A percentile compares a stretch with the other conserved stretches of the same genome.
Evolutionary conservation across 148 eudicot genomes (phyloP).

Genomic region (Nepenthes gracilis): DNA sequence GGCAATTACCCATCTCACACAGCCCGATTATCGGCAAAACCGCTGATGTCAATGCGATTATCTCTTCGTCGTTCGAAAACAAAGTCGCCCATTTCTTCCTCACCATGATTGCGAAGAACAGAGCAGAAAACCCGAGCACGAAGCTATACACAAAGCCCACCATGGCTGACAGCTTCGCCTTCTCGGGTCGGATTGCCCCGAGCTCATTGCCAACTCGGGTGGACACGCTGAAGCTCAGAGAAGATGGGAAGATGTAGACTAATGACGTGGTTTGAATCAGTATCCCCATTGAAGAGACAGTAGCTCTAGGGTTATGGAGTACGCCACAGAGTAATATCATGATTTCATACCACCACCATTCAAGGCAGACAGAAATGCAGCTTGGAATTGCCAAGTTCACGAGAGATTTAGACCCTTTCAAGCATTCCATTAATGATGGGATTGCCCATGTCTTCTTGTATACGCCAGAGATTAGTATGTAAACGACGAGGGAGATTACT

Average conservation of each 20-base stretch:
- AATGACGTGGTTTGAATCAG: conserved; percentile 11
- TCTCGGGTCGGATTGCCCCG: conserved; percentile 3
- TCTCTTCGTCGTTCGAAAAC: conserved; percentile 8
- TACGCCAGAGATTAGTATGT: conserved; percentile 14
- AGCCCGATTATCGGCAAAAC: conserved; percentile 14
- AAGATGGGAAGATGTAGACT: conserved; percentile 14
- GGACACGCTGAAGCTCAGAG: conserved; percentile 9
- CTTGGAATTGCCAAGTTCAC: conserved; percentile 41
- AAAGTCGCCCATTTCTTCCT: conserved; percentile 4
- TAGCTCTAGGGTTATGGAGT: conserved; percentile 37
- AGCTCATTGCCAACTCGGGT: conserved; percentile 11
- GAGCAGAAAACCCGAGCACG: conserved; percentile 4
- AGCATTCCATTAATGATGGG: conserved; percentile 3
- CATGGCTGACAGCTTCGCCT: conserved; percentile 3
- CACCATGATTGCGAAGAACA: conserved; percentile 1
- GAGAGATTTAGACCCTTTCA: conserved; percentile 13
- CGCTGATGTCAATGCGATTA: conserved; percentile 5
- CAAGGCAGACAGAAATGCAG: conserved; percentile 73
- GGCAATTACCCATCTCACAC: conserved; percentile 14
- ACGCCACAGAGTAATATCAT: conserved; percentile 68
- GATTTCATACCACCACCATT: conserved; percentile 97
- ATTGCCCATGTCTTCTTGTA: conserved; percentile 17
- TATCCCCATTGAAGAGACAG: conserved; percentile 22
- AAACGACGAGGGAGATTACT: conserved; percentile 13
- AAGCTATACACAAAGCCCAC: conserved; percentile 5